Conservation (phyloP, 169 alveolate species). For the Plasmodium coatneyi region DNA sequence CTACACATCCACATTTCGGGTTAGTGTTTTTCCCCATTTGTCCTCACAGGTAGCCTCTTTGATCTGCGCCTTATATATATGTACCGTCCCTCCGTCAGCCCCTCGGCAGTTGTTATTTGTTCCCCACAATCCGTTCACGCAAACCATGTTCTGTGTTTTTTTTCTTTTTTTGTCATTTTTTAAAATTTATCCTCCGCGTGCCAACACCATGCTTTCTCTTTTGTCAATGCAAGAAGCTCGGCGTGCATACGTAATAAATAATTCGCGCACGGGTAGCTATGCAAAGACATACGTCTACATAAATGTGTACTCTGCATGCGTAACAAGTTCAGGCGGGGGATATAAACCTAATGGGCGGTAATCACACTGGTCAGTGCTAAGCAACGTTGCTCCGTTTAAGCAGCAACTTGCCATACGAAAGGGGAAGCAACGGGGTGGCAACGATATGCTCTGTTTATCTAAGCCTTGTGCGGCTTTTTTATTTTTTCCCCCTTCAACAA, state of each 20-base stretch:
- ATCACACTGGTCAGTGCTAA: neutral
- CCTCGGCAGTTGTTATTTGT: neutral
- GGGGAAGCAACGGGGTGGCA: neutral
- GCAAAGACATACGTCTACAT: neutral
- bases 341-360: neutral
- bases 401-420: neutral
- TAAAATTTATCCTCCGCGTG: neutral
- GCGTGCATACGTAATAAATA: neutral
- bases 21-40: neutral
- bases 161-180: neutral
- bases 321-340: neutral
- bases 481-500: neutral
- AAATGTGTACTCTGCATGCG: neutral
- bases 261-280: neutral
- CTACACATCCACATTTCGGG: neutral
- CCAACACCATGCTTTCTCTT: neutral
- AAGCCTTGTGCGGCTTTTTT: neutral
- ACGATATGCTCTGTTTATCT: neutral
- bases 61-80: neutral
- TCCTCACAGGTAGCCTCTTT: neutral
- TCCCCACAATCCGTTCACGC: too few species aligned
- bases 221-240: neutral
- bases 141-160: neutral
- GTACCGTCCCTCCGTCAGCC: neutral
- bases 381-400: neutral